A percentile compares a stretch with the other conserved stretches of the same genome.
Conservation (phyloP, 306 rosid species). For the Prunus persica region Prunus_persica_NCBIv2 NC_034014.1:19253501-19254000, state of each 20-base stretch:
- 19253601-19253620: no score
- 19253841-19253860: conserved; percentile 42
- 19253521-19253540: no score
- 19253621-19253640: conserved; percentile 10
- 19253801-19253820: conserved; percentile 5
- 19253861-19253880: conserved; percentile 65
- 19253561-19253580: no score
- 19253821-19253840: not conserved
- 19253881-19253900: conserved; percentile 54
- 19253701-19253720: conserved; percentile 51
- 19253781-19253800: conserved; percentile 31
- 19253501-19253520: no score
- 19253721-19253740: conserved; percentile 60
- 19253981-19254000: conserved; percentile 27
- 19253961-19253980: conserved; percentile 41
- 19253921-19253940: conserved; percentile 55
- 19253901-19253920: conserved; percentile 66
- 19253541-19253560: no score
- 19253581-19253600: no score
- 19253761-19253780: conserved; percentile 16
- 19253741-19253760: conserved; percentile 34
- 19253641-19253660: conserved; percentile 34
- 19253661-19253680: conserved; percentile 59
- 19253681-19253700: conserved; percentile 36
- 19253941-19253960: conserved; percentile 65